Evolutionary conservation across 345 rosid species (phyloP), one percentile per base, ranked within the genome.

Genomic region (Iberis pinnata): DNA sequence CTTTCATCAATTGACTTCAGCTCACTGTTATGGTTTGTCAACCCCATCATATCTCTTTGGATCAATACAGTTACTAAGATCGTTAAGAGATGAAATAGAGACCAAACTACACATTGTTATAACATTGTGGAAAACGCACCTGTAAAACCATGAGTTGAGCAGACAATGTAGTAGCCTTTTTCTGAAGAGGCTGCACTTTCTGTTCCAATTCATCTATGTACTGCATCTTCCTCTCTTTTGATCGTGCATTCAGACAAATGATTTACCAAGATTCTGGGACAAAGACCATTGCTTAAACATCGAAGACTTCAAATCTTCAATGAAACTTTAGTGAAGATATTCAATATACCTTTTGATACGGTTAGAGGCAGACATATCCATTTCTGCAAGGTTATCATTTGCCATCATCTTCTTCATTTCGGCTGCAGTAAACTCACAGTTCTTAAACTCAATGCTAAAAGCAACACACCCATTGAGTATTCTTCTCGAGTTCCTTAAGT

Each of bases 171-270:
- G 97, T 89, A 42, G 97, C 97, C 68, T 89, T 96, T 2, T 90
- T 87, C 78, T 89, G 97, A 58, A 89, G 75, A 37, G 97, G 86
- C 73, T 89, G 97, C 59, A 89, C 97, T 75, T 89, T 89, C 60
- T 89, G 97, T 60, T 89, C 96, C 74, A 89, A 63, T 74, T 89
- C 97, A 0, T 85, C 81, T 24, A 89, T 89, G 47, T 89, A 89
- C 33, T 89, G 75, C 97, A 80, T 82, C 78, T 89, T 89, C 71
- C 97, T 72, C 70, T 89, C 97, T 64, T 89, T 89, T 18, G 97
- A 89, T 18, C 97, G 88, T 17, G 97, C 97, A n/a, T 63, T 96
- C 97, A 26, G 97, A 89, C 49, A 86, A 96, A 29, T 96, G 90
- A 61, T 89, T 68, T 18, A 96, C 97, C 74, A 89, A 74, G 63